Conservation (phyloP, 768 basidiomycete species). For the Leccinum fibrillosum region DNA sequence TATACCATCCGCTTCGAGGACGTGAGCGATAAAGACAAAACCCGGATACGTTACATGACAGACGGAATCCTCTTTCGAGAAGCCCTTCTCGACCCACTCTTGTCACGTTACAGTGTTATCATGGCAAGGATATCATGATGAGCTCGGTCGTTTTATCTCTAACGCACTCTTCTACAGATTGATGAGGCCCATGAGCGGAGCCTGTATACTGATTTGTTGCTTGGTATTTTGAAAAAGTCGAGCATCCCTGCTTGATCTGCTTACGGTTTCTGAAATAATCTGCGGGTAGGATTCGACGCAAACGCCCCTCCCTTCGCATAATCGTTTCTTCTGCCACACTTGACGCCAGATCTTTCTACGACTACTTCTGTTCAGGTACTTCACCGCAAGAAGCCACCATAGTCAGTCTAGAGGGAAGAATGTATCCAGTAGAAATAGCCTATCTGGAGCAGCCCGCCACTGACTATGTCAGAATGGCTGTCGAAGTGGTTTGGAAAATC, state of each 20-base stretch:
- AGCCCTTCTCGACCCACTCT: conserved; percentile 84
- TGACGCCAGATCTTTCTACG: conserved; percentile 83
- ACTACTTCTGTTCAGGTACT: conserved; percentile 77
- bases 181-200: conserved; percentile 98
- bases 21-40: conserved; percentile 77
- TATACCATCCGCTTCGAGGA: conserved; percentile 98
- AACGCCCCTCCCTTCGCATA: conserved; percentile 84
- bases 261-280: conserved; percentile 3
- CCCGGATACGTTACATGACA: conserved; percentile 93
- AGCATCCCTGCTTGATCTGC: conserved; percentile 11
- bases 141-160: neutral
- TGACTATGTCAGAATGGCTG: conserved; percentile 82
- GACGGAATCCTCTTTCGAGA: conserved; percentile 98
- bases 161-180: conserved; percentile 48
- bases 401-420: conserved; percentile 87
- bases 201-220: conserved; percentile 89
- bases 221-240: conserved; percentile 93
- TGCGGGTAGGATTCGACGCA: conserved; percentile 73
- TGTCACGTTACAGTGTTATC: conserved; percentile 91
- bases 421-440: conserved; percentile 93
- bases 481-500: conserved; percentile 81
- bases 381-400: conserved; percentile 73
- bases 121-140: conserved; percentile 59
- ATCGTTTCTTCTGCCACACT: conserved; percentile 97
- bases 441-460: conserved; percentile 75